phyloP scores from a whole-genome alignment of 805 yeast genomes.

The Candida chauliodis region DNA sequence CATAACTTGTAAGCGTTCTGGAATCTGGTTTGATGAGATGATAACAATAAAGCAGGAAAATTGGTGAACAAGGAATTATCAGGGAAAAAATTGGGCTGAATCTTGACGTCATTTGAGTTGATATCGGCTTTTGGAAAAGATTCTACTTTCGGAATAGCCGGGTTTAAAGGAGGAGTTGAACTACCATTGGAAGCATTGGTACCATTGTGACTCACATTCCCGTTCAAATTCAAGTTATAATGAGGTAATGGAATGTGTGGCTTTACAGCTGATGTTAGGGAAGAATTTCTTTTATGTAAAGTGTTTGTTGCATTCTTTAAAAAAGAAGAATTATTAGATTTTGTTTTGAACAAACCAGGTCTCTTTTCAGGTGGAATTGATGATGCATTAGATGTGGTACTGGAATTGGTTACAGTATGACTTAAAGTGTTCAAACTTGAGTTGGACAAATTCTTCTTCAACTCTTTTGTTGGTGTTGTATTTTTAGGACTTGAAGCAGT shows the following conservation, averaged over 20 bases:
- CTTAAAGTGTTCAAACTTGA: slow-evolving; percentile 8
- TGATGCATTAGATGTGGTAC: not conserved
- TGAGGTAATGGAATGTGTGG: slow-evolving; percentile 4
- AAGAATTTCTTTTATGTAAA: slow-evolving; percentile 14
- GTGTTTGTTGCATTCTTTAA: slow-evolving; percentile 10
- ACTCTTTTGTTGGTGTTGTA: slow-evolving; percentile 11
- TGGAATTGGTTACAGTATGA: not conserved
- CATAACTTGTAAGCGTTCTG: slow-evolving; percentile 24
- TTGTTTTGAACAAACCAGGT: slow-evolving; percentile 23
- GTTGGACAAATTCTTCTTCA: slow-evolving; percentile 10
- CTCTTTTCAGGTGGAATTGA: slow-evolving; percentile 12
- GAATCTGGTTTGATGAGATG: slow-evolving; percentile 30
- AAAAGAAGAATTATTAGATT: slow-evolving; percentile 15
- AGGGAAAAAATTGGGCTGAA: slow-evolving; percentile 19
- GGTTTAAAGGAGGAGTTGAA: slow-evolving; percentile 1
- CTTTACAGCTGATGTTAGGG: slow-evolving; percentile 11
- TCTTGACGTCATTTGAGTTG: slow-evolving; percentile 14
- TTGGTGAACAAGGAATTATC: slow-evolving; percentile 20
- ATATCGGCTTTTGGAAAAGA: slow-evolving; percentile 4
- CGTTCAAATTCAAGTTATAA: not conserved
- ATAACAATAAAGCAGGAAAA: slow-evolving; percentile 30
- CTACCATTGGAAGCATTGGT: not conserved
- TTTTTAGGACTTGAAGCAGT: slow-evolving; percentile 2
- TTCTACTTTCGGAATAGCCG: slow-evolving; percentile 1
- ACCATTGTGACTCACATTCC: not conserved